Evolutionary conservation across 257 asterid species (phyloP), one percentile per base, ranked within the genome.

Genomic region (Fraxinus excelsior): DNA sequence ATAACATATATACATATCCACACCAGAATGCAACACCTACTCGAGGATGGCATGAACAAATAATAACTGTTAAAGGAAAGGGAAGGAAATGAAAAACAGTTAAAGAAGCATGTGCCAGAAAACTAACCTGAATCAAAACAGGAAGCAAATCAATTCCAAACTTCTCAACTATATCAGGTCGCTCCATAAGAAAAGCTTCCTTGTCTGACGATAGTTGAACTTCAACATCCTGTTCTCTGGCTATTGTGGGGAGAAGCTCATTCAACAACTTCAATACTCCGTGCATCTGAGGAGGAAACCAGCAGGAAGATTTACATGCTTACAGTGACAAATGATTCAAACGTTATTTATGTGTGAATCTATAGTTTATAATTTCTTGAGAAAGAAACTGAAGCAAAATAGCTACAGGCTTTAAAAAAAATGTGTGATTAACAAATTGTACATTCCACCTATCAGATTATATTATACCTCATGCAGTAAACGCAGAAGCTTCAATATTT

Each of bases 21-120:
- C 87, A 67, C 99, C 98, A 86, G 99, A 88, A 85, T 88, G 85
- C 77, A 93, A 98, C 86, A 91, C 97, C 99, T 95, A 92, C 73
- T 82, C 71, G 71, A 84, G 58, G 42, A 78, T 74, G 76, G 81
- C 87, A 82, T 76, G 53, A 86, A 68, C 46, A 64, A 78, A 84
- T 76, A 67, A 66, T 67, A 23, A 77, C 71, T 51, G 44, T 23
- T 3, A 10, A 10, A 60, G 37, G 29, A 65, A 72, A 25, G 11
- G 25, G 28, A 79, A 78, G 49, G 62, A 29, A 25, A 23, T 29
- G 21, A 67, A 67, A 74, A 79, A 10, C 19, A 67, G 31, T 26
- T 62, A n/a, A 70, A 73, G 78, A 74, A 72, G 44, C 38, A 78
- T 28, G 78, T 56, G 42, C 44, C 25, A 74, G 78, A 72, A 23